These are phyloP conservation scores for Rhizophora mangle DNA, from an alignment of 345 rosid species.

Conservation along the genomic window DNA sequence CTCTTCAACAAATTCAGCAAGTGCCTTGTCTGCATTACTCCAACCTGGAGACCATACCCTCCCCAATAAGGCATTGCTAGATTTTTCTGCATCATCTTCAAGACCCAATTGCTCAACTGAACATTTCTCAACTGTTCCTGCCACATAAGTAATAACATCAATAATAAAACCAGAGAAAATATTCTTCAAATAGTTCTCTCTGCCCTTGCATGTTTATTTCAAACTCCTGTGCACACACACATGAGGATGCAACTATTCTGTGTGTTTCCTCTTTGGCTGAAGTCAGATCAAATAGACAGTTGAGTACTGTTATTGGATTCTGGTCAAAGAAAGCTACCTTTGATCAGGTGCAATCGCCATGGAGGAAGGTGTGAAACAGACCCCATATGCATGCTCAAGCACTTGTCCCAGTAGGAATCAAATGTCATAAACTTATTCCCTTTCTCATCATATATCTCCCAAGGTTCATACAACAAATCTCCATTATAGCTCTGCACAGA, in stretches of 20 bases:
- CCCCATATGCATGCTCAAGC: constrained; percentile 60
- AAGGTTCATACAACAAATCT: constrained; percentile 86
- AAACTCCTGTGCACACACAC: too few relatives aligned
- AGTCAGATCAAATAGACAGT: too few relatives aligned
- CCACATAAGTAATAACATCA: constrained; percentile 5
- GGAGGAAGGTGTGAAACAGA: constrained; percentile 68
- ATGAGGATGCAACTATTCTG: too few relatives aligned
- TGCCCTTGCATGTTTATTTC: neutral
- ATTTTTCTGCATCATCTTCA: constrained; percentile 75
- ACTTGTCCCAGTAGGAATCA: constrained; percentile 66
- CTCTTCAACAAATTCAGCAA: constrained; percentile 61
- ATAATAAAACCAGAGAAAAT: neutral
- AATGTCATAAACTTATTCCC: constrained; percentile 72
- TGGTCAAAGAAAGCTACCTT: constrained; percentile 43
- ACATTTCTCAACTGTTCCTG: constrained; percentile 55
- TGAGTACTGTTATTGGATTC: too few relatives aligned
- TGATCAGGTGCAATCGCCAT: constrained; percentile 54
- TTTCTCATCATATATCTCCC: constrained; percentile 72
- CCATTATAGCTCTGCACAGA: constrained; percentile 89
- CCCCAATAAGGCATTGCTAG: constrained; percentile 80
- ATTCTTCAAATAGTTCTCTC: constrained; percentile 4
- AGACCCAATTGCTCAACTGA: constrained; percentile 70
- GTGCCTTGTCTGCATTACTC: constrained; percentile 71
- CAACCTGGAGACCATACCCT: constrained; percentile 97
- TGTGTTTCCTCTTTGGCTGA: too few relatives aligned